phyloP scores from a whole-genome alignment of 2,329 filamentous ascomycete species.

The Botrytis squamosa region DNA sequence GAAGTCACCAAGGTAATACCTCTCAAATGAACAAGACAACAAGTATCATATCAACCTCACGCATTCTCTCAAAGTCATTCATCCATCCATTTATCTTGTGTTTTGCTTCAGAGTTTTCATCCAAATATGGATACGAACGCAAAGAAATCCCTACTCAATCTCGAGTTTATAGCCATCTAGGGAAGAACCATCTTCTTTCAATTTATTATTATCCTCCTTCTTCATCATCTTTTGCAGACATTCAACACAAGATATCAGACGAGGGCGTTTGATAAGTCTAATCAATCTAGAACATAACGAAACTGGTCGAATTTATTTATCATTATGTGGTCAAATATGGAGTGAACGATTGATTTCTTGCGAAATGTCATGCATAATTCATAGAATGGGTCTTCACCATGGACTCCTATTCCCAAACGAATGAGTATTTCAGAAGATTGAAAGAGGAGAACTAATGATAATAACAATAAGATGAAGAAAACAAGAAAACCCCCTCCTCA shows the following conservation, averaged over 20 bases:
- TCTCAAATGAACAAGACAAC: too few species aligned
- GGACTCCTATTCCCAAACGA: background rate
- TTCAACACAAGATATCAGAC: background rate
- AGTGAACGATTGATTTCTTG: background rate
- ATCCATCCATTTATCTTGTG: background rate
- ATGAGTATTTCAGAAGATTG: background rate
- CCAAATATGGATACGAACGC: background rate
- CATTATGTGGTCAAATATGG: background rate
- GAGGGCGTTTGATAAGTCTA: fast-evolving
- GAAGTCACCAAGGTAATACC: background rate
- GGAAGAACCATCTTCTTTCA: too few species aligned
- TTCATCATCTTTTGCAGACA: fast-evolving
- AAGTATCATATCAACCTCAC: background rate
- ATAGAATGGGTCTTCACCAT: background rate
- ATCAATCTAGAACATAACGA: fast-evolving
- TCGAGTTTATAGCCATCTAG: too few species aligned
- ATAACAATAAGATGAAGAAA: fast-evolving
- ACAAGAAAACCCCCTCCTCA: background rate
- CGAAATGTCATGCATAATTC: fast-evolving
- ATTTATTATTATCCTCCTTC: too few species aligned
- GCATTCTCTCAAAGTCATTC: background rate
- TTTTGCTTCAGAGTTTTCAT: background rate
- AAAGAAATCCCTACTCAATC: fast-evolving
- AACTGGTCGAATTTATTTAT: fast-evolving
- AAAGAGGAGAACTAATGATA: background rate